Evolutionary conservation across 2,329 filamentous ascomycete species (phyloP).

Genomic region (Fusarium acutatum): DNA sequence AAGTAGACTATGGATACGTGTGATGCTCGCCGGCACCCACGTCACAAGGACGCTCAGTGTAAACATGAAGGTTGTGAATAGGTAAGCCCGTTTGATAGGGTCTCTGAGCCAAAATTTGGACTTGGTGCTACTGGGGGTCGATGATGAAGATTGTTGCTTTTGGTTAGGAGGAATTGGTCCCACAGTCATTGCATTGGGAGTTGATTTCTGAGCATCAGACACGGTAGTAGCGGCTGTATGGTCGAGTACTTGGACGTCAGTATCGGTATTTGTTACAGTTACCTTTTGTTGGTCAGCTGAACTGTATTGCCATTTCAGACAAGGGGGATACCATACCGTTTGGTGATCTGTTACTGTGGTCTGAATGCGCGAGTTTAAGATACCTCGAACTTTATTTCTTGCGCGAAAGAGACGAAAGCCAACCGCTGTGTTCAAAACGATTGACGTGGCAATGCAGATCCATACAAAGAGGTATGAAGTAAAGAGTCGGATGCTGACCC

Average conservation of each 20-base stretch:
- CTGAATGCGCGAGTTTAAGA: neutral
- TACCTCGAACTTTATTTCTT: neutral
- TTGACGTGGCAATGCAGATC: neutral
- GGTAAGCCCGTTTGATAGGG: neutral
- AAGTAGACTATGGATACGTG: neutral
- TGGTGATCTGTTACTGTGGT: neutral
- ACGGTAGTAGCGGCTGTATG: neutral
- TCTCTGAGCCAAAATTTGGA: neutral
- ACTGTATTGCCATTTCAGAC: rapidly evolving
- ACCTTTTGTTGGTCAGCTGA: neutral
- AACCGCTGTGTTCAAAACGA: neutral
- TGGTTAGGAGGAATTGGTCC: neutral
- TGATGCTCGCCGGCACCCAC: neutral
- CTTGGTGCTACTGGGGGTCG: neutral
- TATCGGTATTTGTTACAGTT: neutral
- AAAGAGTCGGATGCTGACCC: neutral
- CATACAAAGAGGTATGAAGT: neutral
- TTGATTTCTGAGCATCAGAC: neutral
- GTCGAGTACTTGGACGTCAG: rapidly evolving
- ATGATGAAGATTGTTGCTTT: neutral
- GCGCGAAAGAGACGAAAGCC: neutral
- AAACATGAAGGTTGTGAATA: neutral
- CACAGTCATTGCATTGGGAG: neutral
- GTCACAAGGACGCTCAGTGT: neutral
- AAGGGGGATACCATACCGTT: neutral